Evolutionary conservation across 768 basidiomycete genomes (phyloP).

Genomic region (Rhodosporidiobolus odoratus): DNA sequence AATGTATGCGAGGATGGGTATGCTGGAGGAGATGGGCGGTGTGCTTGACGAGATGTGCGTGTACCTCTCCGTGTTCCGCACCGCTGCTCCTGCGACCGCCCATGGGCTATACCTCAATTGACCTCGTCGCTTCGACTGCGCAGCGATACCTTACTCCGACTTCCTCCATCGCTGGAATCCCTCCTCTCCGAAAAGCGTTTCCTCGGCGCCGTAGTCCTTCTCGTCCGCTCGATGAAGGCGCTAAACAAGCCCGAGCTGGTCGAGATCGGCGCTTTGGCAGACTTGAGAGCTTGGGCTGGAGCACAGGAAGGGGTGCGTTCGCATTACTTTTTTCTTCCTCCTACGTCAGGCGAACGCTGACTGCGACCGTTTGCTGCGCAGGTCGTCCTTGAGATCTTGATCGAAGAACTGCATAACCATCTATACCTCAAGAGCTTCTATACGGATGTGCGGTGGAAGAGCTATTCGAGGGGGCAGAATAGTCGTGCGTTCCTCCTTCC

Average conservation of each 20-base stretch:
- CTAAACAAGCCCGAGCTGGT: conserved; percentile 88
- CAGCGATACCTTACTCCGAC: conserved; percentile 81
- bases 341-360: no score
- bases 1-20: conserved; percentile 80
- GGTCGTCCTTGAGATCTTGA: conserved; percentile 84
- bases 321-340: neutral
- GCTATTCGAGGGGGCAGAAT: conserved; percentile 74
- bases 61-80: no score
- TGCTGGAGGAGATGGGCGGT: conserved; percentile 89
- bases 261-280: conserved; percentile 89
- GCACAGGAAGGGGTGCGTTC: conserved; percentile 75
- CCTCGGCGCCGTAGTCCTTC: conserved; percentile 76
- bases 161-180: conserved; percentile 86
- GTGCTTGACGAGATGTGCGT: conserved; percentile 90
- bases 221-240: conserved; percentile 79
- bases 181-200: conserved; percentile 94
- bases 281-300: conserved; percentile 74
- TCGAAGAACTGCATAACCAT: conserved; percentile 93
- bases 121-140: neutral
- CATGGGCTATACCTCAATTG: neutral
- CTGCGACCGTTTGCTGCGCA: conserved; percentile 47
- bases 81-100: neutral
- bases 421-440: conserved; percentile 96
- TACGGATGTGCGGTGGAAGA: conserved; percentile 86
- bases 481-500: conserved; percentile 55